A percentile compares a stretch with the other conserved stretches of the same genome.
Evolutionary conservation across 495 filamentous ascomycete genomes (phyloP).

Genomic region (Paragyromitra xinjiangensis): DNA sequence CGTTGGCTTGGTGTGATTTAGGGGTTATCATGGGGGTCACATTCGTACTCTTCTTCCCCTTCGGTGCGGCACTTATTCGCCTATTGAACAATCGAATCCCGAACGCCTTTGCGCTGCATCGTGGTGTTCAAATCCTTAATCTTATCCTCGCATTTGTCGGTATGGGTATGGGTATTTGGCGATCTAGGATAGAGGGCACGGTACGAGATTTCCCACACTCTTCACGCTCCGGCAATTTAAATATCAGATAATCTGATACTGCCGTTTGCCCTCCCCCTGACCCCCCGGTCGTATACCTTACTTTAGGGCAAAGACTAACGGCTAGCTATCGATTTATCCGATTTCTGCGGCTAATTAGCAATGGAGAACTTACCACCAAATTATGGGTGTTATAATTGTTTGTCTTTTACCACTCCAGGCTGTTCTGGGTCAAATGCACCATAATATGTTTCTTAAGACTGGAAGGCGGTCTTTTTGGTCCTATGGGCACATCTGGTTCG

Average conservation of each 20-base stretch:
- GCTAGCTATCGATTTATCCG: neutral
- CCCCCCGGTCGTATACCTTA: slow-evolving; percentile 17
- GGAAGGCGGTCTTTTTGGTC: slow-evolving; percentile 65
- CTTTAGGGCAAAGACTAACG: slow-evolving; percentile 54
- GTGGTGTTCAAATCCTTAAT: slow-evolving; percentile 66
- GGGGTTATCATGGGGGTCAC: slow-evolving; percentile 68
- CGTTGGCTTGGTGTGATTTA: slow-evolving; percentile 19
- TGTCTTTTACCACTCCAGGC: slow-evolving; percentile 71
- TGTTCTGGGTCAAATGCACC: slow-evolving; percentile 71
- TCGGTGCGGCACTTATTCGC: slow-evolving; percentile 68
- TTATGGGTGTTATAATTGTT: slow-evolving; percentile 69
- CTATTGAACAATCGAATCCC: slow-evolving; percentile 61
- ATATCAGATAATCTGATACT: neutral
- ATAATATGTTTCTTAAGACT: slow-evolving; percentile 65
- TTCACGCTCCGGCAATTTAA: neutral
- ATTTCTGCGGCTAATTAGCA: slow-evolving; percentile 57
- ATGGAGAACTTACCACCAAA: slow-evolving; percentile 45
- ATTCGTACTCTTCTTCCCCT: slow-evolving; percentile 66
- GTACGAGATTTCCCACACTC: slow-evolving; percentile 49
- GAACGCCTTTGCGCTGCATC: slow-evolving; percentile 64
- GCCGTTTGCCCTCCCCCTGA: neutral
- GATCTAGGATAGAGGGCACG: slow-evolving; percentile 58
- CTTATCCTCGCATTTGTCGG: slow-evolving; percentile 68
- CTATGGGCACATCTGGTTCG: slow-evolving; percentile 75
- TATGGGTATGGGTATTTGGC: slow-evolving; percentile 69